Evolutionary conservation across 2,329 filamentous ascomycete genomes (phyloP).

Genomic region (Claviceps quebecensis): DNA sequence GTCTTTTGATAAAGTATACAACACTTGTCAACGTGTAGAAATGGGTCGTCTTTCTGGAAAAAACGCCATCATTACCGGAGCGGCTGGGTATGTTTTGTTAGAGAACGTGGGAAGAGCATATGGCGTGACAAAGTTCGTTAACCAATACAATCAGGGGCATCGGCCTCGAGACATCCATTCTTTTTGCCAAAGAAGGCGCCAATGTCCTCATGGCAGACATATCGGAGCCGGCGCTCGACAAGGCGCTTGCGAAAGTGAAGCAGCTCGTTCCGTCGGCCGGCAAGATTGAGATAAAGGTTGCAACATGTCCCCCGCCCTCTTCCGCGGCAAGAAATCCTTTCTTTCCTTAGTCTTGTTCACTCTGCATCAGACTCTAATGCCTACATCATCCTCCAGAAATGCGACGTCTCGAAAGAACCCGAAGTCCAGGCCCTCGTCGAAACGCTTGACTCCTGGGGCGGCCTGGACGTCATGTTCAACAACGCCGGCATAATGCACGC

Average conservation of each 20-base stretch:
- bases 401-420: slow-evolving; percentile 76
- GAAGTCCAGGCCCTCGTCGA: slow-evolving; percentile 65
- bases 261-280: slow-evolving; percentile 50
- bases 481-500: slow-evolving; percentile 96
- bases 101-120: neutral
- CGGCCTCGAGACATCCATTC: slow-evolving; percentile 79
- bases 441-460: slow-evolving; percentile 68
- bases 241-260: slow-evolving; percentile 60
- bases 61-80: slow-evolving; percentile 66
- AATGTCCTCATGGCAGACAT: slow-evolving; percentile 78
- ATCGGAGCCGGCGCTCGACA: slow-evolving; percentile 62
- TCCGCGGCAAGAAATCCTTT: neutral
- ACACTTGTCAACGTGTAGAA: neutral
- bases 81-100: slow-evolving; percentile 50
- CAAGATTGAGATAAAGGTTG: slow-evolving; percentile 45
- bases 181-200: slow-evolving; percentile 81
- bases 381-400: slow-evolving; percentile 14
- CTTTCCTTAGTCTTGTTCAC: neutral
- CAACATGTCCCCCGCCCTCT: neutral
- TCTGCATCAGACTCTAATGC: neutral
- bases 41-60: slow-evolving; percentile 43
- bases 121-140: neutral
- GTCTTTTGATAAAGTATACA: neutral
- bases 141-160: slow-evolving; percentile 50
- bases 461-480: slow-evolving; percentile 88